Percentiles rank a stretch among this genome's conserved stretches.
These are phyloP conservation scores for Acanthamoeba healyi DNA, from an alignment of 208 protist species.

Conservation along the genomic window DNA sequence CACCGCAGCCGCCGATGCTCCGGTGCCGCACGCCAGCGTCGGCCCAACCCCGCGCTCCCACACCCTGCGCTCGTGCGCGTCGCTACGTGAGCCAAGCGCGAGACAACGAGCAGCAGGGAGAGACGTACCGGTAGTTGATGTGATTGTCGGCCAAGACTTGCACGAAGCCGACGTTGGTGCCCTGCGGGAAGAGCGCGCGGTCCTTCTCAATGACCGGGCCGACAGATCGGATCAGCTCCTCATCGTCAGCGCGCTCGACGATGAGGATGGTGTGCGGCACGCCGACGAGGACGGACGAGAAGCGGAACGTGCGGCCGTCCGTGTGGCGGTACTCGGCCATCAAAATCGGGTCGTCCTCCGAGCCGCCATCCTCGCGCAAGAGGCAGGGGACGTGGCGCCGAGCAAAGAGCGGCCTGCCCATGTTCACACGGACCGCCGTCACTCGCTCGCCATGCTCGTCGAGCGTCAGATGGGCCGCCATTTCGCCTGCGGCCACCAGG, in stretches of 20 bases:
- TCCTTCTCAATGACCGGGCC: constrained; percentile 8
- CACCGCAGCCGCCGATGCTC: neutral
- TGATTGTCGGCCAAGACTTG: neutral
- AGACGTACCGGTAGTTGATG: neutral
- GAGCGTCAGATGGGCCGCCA: neutral
- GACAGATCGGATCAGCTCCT: neutral
- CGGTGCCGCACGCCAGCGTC: constrained; percentile 23
- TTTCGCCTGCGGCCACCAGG: too few species aligned
- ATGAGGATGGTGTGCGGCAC: constrained; percentile 22
- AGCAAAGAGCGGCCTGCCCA: neutral
- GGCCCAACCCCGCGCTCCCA: constrained; percentile 8
- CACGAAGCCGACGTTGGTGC: constrained; percentile 47
- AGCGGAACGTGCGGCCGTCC: neutral
- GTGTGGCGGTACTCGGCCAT: neutral
- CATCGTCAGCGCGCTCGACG: neutral
- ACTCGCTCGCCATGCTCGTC: neutral
- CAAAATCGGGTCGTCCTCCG: neutral
- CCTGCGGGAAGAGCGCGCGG: neutral
- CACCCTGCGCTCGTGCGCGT: neutral
- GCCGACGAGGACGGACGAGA: neutral
- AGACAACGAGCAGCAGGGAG: too few species aligned
- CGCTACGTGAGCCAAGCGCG: neutral
- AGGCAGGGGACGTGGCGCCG: neutral
- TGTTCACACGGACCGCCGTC: neutral
- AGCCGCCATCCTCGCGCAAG: neutral